phyloP scores from a whole-genome alignment of 177 flowering plant genomes.

The Tripterygium wilfordii region DNA sequence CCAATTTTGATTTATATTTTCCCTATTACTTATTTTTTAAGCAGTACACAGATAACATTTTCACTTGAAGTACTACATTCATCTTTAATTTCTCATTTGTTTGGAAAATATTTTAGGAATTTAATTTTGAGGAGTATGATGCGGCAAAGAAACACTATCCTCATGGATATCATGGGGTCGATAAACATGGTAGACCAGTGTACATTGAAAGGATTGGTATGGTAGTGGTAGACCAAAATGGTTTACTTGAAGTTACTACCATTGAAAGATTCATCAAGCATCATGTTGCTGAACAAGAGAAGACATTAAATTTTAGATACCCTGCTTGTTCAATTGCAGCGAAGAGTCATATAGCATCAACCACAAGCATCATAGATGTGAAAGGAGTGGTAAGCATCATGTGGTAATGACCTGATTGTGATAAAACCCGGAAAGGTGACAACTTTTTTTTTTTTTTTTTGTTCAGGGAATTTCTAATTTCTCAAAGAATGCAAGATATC shows the following conservation, averaged over 20 bases:
- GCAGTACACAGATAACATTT: no score
- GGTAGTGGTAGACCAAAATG: constrained; percentile 48
- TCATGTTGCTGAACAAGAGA: constrained; percentile 73
- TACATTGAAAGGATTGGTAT: constrained; percentile 69
- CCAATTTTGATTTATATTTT: no score
- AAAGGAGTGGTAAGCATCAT: constrained; percentile 51
- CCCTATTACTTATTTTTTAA: no score
- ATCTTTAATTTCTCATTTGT: no score
- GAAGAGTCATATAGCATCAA: constrained; percentile 57
- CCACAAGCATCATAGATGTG: constrained; percentile 63
- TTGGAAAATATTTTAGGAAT: constrained; percentile 39
- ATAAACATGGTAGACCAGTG: constrained; percentile 56
- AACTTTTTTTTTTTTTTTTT: constrained; percentile 4
- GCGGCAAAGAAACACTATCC: constrained; percentile 66
- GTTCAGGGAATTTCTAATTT: constrained; percentile 53
- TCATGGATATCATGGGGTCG: constrained; percentile 76
- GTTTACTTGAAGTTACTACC: constrained; percentile 40
- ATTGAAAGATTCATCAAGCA: constrained; percentile 50
- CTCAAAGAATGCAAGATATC: constrained; percentile 59
- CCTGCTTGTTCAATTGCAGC: constrained; percentile 72
- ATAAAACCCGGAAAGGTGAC: no score
- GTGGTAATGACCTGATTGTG: neutral
- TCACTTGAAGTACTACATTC: no score
- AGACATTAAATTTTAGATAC: constrained; percentile 46
- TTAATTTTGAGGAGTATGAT: constrained; percentile 40